Evolutionary conservation across 2,329 filamentous ascomycete species (phyloP).

Genomic region (Fusarium armeniacum): DNA sequence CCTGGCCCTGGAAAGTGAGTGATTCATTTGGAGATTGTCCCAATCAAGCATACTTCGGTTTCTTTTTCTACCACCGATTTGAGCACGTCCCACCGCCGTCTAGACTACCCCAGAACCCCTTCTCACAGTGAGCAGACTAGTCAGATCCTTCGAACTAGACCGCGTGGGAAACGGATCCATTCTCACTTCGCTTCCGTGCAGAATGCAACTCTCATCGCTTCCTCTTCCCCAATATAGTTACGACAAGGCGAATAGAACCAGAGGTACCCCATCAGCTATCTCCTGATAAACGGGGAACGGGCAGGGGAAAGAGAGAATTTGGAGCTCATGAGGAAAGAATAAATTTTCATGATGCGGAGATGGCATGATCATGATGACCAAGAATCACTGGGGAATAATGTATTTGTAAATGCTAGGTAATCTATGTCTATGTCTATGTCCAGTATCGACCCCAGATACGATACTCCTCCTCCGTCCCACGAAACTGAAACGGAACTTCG

Average conservation of each 20-base stretch:
- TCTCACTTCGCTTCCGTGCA: constrained; percentile 1
- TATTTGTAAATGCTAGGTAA: constrained; percentile 13
- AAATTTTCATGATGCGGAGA: constrained; percentile 33
- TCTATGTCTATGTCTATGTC: constrained; percentile 62
- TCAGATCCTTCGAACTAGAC: background rate
- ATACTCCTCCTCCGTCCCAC: constrained; percentile 77
- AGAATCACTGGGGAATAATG: background rate
- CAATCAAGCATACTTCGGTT: background rate
- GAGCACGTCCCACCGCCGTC: constrained; percentile 12
- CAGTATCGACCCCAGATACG: constrained; percentile 83
- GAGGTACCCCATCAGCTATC: constrained; percentile 3
- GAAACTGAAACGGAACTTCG: constrained; percentile 81
- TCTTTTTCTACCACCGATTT: background rate
- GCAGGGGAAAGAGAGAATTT: background rate
- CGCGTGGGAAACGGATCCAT: constrained; percentile 1
- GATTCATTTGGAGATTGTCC: background rate
- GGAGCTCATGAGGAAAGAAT: constrained; percentile 23
- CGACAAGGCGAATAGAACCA: constrained; percentile 15
- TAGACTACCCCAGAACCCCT: constrained; percentile 15
- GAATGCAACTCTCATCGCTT: constrained; percentile 18
- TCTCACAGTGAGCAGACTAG: constrained; percentile 2
- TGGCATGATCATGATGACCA: constrained; percentile 35
- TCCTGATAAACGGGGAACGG: background rate
- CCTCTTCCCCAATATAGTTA: constrained; percentile 23
- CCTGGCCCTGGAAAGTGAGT: background rate